These are phyloP conservation scores for Lachnellula cervina DNA, from an alignment of 2,329 filamentous ascomycete genomes.

Conservation along the genomic window DNA sequence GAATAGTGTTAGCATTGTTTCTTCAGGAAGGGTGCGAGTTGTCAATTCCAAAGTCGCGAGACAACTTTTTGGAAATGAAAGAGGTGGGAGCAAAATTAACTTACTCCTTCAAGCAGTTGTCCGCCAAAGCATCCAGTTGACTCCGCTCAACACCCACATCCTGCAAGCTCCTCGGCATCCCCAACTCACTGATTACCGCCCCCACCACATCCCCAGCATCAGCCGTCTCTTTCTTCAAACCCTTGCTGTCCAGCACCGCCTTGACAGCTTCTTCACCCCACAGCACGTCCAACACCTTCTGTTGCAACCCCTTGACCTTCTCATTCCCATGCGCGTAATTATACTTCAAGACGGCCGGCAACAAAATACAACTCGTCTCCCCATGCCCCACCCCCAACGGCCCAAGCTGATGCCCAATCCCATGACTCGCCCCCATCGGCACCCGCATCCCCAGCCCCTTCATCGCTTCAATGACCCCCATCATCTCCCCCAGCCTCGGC, in stretches of 20 bases:
- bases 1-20: no score
- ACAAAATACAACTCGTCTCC: slow-evolving; percentile 53
- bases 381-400: slow-evolving; percentile 51
- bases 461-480: slow-evolving; percentile 51
- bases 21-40: no score
- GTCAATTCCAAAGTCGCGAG: no score
- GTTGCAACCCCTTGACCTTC: slow-evolving; percentile 12
- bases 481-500: slow-evolving; percentile 18
- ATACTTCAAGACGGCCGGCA: slow-evolving; percentile 52
- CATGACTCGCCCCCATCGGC: slow-evolving; percentile 37
- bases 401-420: slow-evolving; percentile 40
- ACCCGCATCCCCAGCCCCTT: slow-evolving; percentile 37
- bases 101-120: slow-evolving; percentile 43
- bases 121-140: slow-evolving; percentile 43
- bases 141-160: slow-evolving; percentile 47
- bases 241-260: slow-evolving; percentile 13
- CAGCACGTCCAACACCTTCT: slow-evolving; percentile 20
- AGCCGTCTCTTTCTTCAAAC: slow-evolving; percentile 18
- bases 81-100: no score
- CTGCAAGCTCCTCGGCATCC: slow-evolving; percentile 48
- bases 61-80: no score
- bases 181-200: slow-evolving; percentile 45
- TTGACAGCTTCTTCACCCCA: slow-evolving; percentile 19
- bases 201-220: slow-evolving; percentile 50
- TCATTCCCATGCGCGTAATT: slow-evolving; percentile 35